Percentiles rank a stretch among this genome's conserved stretches.
These are phyloP conservation scores for Annulohypoxylon stygium DNA, from an alignment of 495 filamentous ascomycete species.

Conservation along the genomic window DNA sequence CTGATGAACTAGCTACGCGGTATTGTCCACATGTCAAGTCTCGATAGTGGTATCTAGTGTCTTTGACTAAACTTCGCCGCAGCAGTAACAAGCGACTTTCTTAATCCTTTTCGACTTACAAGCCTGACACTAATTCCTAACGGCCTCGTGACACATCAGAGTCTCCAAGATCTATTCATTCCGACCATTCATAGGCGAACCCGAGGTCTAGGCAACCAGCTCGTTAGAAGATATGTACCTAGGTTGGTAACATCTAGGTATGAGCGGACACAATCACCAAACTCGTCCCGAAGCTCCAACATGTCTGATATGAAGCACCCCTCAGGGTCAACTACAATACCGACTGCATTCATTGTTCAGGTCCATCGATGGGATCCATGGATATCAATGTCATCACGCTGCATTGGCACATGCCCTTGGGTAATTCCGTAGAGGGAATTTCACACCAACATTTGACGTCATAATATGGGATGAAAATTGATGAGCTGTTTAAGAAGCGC, in stretches of 20 bases:
- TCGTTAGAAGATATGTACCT: conserved; percentile 2
- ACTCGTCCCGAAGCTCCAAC: conserved; percentile 22
- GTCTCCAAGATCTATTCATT: conserved; percentile 15
- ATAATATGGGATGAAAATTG: conserved; percentile 9
- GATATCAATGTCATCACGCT: conserved; percentile 23
- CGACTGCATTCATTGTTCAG: conserved; percentile 7
- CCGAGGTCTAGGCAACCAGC: conserved; percentile 3
- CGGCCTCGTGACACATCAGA: conserved; percentile 33
- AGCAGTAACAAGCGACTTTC: conserved; percentile 38
- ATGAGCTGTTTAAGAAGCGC: conserved; percentile 27
- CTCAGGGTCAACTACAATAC: conserved; percentile 9
- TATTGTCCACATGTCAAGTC: conserved; percentile 16
- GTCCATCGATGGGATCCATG: neutral
- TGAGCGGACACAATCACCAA: conserved; percentile 19
- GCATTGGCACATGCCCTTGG: conserved; percentile 15
- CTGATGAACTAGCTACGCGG: conserved; percentile 12
- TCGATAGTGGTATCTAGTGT: conserved; percentile 16
- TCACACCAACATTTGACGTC: conserved; percentile 15
- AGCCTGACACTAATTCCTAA: conserved; percentile 27
- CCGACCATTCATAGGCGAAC: neutral
- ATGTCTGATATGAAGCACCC: conserved; percentile 14
- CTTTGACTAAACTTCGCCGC: conserved; percentile 27
- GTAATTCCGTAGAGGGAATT: conserved; percentile 7
- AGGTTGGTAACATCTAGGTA: conserved; percentile 3
- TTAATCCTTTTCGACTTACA: conserved; percentile 32